These are phyloP conservation scores for Parachaetomium inaequale DNA, from an alignment of 495 filamentous ascomycete genomes.

Conservation along the genomic window DNA sequence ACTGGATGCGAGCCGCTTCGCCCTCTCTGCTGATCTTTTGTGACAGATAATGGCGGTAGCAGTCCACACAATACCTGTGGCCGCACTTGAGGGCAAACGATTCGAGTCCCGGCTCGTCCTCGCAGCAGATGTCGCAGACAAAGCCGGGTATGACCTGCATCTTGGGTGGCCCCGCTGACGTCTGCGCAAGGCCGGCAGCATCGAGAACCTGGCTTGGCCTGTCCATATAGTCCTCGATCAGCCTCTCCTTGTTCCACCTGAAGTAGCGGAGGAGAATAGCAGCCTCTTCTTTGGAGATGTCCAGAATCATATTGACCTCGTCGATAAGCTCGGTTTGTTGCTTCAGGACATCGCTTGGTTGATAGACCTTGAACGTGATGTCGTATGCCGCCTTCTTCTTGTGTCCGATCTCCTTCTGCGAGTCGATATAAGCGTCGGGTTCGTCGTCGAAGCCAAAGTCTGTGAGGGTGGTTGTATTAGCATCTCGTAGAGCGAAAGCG, in stretches of 20 bases:
- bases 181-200: constrained; percentile 73
- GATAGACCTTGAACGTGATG: constrained; percentile 75
- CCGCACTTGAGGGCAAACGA: constrained; percentile 95
- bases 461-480: constrained; percentile 29
- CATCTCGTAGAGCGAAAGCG: not conserved
- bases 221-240: constrained; percentile 96
- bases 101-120: constrained; percentile 73
- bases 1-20: constrained; percentile 91
- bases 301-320: constrained; percentile 84
- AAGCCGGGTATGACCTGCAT: constrained; percentile 72
- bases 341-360: constrained; percentile 71
- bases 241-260: constrained; percentile 90
- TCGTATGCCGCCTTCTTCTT: constrained; percentile 74
- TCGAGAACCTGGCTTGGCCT: constrained; percentile 71
- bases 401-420: constrained; percentile 69
- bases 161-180: constrained; percentile 57
- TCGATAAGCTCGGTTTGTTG: constrained; percentile 81
- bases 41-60: constrained; percentile 83
- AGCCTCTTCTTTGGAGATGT: constrained; percentile 77
- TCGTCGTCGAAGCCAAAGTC: constrained; percentile 70
- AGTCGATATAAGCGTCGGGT: constrained; percentile 68
- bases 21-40: constrained; percentile 95
- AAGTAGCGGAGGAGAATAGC: constrained; percentile 85
- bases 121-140: constrained; percentile 92
- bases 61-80: constrained; percentile 92